Conservation (phyloP, 257 asterid species). For the Gentiana straminea region DNA sequence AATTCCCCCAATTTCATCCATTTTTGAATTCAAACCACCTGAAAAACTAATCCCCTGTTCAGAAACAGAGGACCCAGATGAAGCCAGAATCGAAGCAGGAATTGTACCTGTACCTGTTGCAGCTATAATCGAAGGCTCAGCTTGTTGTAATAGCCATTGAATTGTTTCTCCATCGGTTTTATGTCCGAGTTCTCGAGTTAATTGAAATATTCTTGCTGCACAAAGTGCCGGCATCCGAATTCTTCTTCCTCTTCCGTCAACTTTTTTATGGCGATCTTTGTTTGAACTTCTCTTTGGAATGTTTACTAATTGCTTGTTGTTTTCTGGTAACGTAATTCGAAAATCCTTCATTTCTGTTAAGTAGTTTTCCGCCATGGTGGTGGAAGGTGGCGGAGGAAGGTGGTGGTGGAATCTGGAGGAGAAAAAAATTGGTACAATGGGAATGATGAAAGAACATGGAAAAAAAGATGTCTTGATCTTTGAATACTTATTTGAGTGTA, state of each 20-base stretch:
- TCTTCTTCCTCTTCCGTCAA: conserved; percentile 63
- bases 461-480: no score
- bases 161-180: conserved; percentile 65
- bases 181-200: conserved; percentile 54
- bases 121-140: conserved; percentile 59
- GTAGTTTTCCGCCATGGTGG: no score
- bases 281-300: conserved; percentile 32
- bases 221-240: conserved; percentile 58
- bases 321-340: no score
- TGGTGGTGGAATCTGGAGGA: no score
- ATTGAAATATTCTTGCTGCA: conserved; percentile 63
- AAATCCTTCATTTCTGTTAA: no score
- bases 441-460: no score
- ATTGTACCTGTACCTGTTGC: conserved; percentile 60
- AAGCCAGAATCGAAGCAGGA: conserved; percentile 47
- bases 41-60: conserved; percentile 33
- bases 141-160: conserved; percentile 64
- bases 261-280: conserved; percentile 61
- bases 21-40: conserved; percentile 16
- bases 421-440: no score
- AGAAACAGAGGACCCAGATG: conserved; percentile 38
- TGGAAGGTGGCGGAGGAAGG: no score
- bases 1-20: conserved; percentile 20
- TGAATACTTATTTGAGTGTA: no score
- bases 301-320: no score